Base-by-base conservation (phyloP, 768 basidiomycete species). In the Coprinellus micaceus region DNA sequence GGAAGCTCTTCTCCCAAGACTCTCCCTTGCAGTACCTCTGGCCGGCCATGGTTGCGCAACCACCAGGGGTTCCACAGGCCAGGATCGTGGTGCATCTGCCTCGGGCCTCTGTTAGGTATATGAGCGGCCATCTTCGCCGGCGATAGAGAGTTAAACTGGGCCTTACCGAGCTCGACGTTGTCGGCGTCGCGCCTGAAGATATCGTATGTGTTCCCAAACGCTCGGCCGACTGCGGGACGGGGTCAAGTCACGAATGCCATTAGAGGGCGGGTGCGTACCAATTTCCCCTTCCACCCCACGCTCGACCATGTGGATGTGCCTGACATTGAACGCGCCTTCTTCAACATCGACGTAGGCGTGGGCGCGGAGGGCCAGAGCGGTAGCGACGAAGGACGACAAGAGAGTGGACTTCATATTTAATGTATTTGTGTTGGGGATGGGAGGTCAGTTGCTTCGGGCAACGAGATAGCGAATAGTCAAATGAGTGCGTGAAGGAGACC, bases 241-340 rank as follows among this genome's bases (percentile, higher is more conserved):
- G 24, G 22, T 48, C 11, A 25, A 15, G 7, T 4, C 22, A 17
- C 21, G 24, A 25, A 22, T 15, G 46, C 4, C 24, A 25, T 25
- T 5, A 48, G 7, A 26, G 24, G 46, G 15, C 10, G 28, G 6
- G 24, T 25, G 5, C 46, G 11, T 12, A 48, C 46, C 46, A 26
- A 48, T 48, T 25, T 48, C 46, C 12, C 46, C 46, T 6, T 48
- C n/a, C 46, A 25, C 46, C 24, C 19, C 46, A 48, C 46, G 46
- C 24, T 48, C 28, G 46, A 48, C 46, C 46, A 48, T 21, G 24
- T 48, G 46, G 24, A 48, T 17, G 28, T 26, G 46, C 24, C 46
- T 48, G 24, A 48, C 46, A 48, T 48, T 48, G 46, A 48, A 48
- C 22, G 46, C 46, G 24, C 46, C 46, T 4, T 48, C 46, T n/a